Base-by-base conservation (phyloP, 306 rosid species). In the Abrus pulchellus region DNA sequence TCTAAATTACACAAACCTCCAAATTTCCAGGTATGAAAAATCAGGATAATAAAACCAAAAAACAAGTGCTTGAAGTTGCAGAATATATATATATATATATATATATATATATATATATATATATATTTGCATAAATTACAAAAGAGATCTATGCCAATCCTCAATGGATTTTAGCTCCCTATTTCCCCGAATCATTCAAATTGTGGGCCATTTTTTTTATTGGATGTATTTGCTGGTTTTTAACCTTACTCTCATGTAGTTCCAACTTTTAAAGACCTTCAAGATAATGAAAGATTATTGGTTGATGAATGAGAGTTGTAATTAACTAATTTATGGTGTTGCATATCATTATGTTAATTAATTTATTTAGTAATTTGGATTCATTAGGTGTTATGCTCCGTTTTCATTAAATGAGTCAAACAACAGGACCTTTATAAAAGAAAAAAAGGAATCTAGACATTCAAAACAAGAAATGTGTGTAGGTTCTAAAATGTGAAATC, bases 21-120 rank as follows among this genome's bases (percentile, higher is more conserved):
- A 94, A 90, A 92, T 71, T 74, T 92, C 85, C 93, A 90, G 92
- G 85, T 89, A 83, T 87, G 68, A 75, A 76, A 64, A 87, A 74
- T 84, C 86, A 83, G 83, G 75, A 63, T 65, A 79, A 84, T 44
- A 83, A 78, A 72, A 63, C 80, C 75, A 80, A 81, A 48, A 81
- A 57, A 64, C 72, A 79, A 70, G 55, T 75, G 87, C 66, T 72
- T 47, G 59, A 32, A 66, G 38, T 75, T 80, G 60, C 71, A 82
- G 73, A 86, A 73, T 61, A 56, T 12, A 44, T 20, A 20, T 20
- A 20, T 20, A 20, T 20, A 20, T 20, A 20, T 20, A 20, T 20
- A 20, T 20, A 20, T 20, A 20, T 20, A 20, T 20, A 20, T 20
- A 20, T 20, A 0, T 20, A 20, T 20, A 20, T 20, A 20, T 20